A percentile compares a stretch with the other conserved stretches of the same genome.
These are phyloP conservation scores for Cryptosporidium meleagridis DNA, from an alignment of 169 alveolate genomes.

Conservation along the genomic window DNA sequence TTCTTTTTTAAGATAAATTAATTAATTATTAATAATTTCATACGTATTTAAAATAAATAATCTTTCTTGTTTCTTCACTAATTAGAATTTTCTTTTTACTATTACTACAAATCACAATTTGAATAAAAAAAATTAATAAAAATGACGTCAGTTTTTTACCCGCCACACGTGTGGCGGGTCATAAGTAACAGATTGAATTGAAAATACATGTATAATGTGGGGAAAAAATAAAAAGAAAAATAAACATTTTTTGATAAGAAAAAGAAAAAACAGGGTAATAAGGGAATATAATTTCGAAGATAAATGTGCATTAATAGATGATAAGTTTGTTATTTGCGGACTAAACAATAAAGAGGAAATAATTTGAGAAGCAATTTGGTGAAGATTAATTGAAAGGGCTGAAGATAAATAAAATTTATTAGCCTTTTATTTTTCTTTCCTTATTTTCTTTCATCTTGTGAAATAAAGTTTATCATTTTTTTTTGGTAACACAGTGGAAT, in stretches of 20 bases:
- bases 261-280: neutral
- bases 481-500: neutral
- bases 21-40: neutral
- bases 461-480: too few relatives aligned
- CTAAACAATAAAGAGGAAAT: neutral
- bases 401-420: too few relatives aligned
- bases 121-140: neutral
- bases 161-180: conserved; percentile 29
- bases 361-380: neutral
- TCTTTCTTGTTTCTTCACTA: neutral
- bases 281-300: neutral
- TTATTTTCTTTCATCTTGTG: neutral
- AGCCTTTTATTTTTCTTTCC: neutral
- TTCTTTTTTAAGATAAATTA: neutral
- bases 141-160: neutral
- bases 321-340: neutral
- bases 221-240: neutral
- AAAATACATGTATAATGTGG: conserved; percentile 24
- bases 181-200: neutral
- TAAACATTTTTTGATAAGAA: neutral
- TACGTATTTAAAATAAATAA: neutral
- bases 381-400: neutral
- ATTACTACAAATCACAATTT: neutral
- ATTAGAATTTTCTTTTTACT: neutral
- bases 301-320: neutral